Evolutionary conservation across 2,329 filamentous ascomycete genomes (phyloP).

Genomic region (Ophiosphaerella herpotricha): DNA sequence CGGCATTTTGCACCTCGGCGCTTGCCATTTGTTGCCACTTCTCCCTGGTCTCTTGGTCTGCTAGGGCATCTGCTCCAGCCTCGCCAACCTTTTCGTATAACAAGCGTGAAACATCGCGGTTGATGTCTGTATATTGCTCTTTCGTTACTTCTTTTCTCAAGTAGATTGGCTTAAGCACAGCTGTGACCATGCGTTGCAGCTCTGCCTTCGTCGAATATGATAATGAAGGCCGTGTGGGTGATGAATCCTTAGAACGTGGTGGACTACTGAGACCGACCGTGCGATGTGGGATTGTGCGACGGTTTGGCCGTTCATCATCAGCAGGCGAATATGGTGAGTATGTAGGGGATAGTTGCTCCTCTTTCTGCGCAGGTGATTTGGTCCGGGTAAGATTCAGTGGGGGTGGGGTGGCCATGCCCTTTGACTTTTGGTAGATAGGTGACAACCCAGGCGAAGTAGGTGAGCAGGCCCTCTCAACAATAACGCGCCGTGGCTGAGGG

Average conservation of each 20-base stretch:
- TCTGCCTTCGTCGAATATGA: constrained; percentile 84
- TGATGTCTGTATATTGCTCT: constrained; percentile 91
- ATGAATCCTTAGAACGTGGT: constrained; percentile 64
- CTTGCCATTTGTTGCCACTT: constrained; percentile 77
- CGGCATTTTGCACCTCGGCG: constrained; percentile 76
- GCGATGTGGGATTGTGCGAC: constrained; percentile 34
- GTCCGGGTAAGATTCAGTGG: constrained; percentile 61
- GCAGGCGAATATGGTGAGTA: constrained; percentile 68
- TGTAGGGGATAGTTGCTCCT: constrained; percentile 67
- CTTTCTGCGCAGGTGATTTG: constrained; percentile 59
- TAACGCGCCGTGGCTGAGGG: constrained; percentile 47
- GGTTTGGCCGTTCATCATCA: constrained; percentile 46
- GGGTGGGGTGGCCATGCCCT: constrained; percentile 73
- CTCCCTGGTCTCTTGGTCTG: constrained; percentile 66
- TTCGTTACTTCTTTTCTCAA: constrained; percentile 77
- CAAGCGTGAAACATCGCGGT: constrained; percentile 83
- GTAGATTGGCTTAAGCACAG: constrained; percentile 81
- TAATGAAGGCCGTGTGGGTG: constrained; percentile 68
- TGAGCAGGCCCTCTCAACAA: constrained; percentile 47
- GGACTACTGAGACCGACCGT: constrained; percentile 46
- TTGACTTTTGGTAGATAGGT: constrained; percentile 69
- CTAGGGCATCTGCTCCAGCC: constrained; percentile 54
- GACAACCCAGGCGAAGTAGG: constrained; percentile 70
- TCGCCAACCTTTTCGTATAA: constrained; percentile 73
- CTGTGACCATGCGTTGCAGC: constrained; percentile 85